Percentiles rank a stretch among this genome's conserved stretches.
Evolutionary conservation across 257 asterid genomes (phyloP).

Genomic region (Scutellaria barbata): DNA sequence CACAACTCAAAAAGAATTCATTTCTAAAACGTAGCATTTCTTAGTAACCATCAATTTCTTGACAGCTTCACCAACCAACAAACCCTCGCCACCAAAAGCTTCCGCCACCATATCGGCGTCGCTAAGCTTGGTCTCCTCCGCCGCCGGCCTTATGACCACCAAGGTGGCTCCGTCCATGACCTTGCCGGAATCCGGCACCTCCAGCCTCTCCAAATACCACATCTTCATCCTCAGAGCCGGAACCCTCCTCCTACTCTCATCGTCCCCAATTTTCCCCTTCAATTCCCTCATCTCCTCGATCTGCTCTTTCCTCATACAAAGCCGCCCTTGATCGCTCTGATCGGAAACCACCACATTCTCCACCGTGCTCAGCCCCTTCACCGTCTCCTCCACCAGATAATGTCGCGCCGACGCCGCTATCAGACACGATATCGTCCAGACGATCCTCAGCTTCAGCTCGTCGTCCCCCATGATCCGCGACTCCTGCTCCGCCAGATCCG

Average conservation of each 20-base stretch:
- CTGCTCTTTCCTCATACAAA: slow-evolving; percentile 55
- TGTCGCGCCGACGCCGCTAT: slow-evolving; percentile 76
- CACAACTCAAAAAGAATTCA: slow-evolving; percentile 64
- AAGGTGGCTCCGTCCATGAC: slow-evolving; percentile 76
- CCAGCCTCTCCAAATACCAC: slow-evolving; percentile 70
- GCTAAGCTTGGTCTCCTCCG: slow-evolving; percentile 27
- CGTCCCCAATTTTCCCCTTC: slow-evolving; percentile 22
- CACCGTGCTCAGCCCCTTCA: slow-evolving; percentile 38
- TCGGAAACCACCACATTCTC: slow-evolving; percentile 55
- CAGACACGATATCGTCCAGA: slow-evolving; percentile 72
- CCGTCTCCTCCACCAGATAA: slow-evolving; percentile 47
- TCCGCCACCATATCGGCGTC: slow-evolving; percentile 48
- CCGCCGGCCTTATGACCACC: slow-evolving; percentile 59
- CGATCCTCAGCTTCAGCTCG: slow-evolving; percentile 62
- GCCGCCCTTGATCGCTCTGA: slow-evolving; percentile 60
- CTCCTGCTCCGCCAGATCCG: background rate
- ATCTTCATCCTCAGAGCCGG: slow-evolving; percentile 77
- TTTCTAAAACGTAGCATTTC: slow-evolving; percentile 64
- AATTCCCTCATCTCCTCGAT: slow-evolving; percentile 50
- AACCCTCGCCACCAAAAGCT: slow-evolving; percentile 44
- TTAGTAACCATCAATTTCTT: slow-evolving; percentile 56
- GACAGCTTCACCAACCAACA: slow-evolving; percentile 51
- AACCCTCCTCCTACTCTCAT: slow-evolving; percentile 47
- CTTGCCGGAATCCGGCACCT: slow-evolving; percentile 50
- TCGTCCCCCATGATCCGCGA: slow-evolving; percentile 46